Evolutionary conservation across 441 rosid species (phyloP), one percentile per base, ranked within the genome.

Genomic region (Cnidoscolus chayamansa): DNA sequence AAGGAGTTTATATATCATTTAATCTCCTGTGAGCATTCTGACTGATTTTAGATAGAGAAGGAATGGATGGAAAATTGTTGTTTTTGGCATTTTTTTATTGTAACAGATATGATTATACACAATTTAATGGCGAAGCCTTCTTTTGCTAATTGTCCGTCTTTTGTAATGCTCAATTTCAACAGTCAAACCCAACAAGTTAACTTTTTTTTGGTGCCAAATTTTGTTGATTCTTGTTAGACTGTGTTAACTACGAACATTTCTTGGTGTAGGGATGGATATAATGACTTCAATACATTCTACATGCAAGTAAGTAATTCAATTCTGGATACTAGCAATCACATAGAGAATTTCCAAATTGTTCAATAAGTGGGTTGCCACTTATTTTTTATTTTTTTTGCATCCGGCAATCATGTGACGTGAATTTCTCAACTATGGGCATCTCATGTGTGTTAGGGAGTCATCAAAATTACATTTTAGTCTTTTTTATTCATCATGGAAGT

Each of bases 261-360:
- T 72, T 40, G 62, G 55, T 63, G 75, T 31, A 72, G 75, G 64
- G 75, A 96, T 86, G 99, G 99, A 40, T 96, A 93, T 81, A 96
- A 96, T 43, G 98, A 96, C 86, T 93, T 96, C 94, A 96, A 96
- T 82, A 96, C 97, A 47, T 96, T 96, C 83, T 96, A 96, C 86
- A 81, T 96, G 92, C 99, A 96, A 89, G 99, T 96, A 86, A 86
- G 97, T 83, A 64, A 45, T 55, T 37, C 63, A 63, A 10, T 55
- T 64, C 54, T 25, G 7, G 63, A 12, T 43, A 20, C 58, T 43
- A 13, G 4, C 4, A 15, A 10, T 45, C 35, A 54, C 45, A 45
- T 64, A 10, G 25, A 54, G 55, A 53, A 20, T 53, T 43, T 63
- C 25, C 17, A 25, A 13, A 1, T 51, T 17, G 49, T 63, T 53